Evolutionary conservation across 2,329 filamentous ascomycete genomes (phyloP).

Genomic region (Neospermospora avenae): DNA sequence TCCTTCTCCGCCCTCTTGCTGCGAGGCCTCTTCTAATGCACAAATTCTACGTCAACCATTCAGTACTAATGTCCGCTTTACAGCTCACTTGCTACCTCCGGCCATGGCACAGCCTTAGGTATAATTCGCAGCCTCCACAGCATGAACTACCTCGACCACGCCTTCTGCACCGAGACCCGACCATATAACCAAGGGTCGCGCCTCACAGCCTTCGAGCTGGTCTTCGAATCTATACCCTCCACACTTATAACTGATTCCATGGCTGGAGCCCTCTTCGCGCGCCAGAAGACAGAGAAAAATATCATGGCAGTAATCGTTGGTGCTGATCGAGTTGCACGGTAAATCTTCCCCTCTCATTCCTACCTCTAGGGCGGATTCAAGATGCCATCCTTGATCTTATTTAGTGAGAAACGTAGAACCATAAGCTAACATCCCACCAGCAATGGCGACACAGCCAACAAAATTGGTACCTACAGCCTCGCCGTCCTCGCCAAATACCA

Average conservation of each 20-base stretch:
- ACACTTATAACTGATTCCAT: constrained; percentile 96
- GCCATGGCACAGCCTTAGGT: constrained; percentile 93
- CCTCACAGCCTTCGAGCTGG: constrained; percentile 93
- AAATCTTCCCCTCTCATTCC: neutral
- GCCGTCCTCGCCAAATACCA: constrained; percentile 88
- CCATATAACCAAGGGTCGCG: constrained; percentile 98
- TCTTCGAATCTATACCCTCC: constrained; percentile 86
- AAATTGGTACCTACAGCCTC: constrained; percentile 92
- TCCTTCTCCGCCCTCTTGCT: neutral
- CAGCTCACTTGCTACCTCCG: constrained; percentile 88
- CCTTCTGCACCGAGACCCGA: constrained; percentile 94
- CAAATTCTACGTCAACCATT: neutral
- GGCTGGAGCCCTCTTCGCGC: constrained; percentile 79
- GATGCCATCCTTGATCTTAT: neutral
- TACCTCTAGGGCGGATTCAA: neutral
- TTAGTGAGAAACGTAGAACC: too few species aligned
- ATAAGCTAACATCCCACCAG: neutral
- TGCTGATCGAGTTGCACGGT: constrained; percentile 85
- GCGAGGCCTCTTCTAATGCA: neutral
- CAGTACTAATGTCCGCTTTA: constrained; percentile 4
- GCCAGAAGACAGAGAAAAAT: constrained; percentile 57
- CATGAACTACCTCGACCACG: constrained; percentile 66
- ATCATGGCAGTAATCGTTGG: constrained; percentile 90
- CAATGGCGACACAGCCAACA: constrained; percentile 97
- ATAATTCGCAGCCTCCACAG: constrained; percentile 82